phyloP scores from a whole-genome alignment of 2,329 filamentous ascomycete species.

The Nothomitra cinnamomea region DNA sequence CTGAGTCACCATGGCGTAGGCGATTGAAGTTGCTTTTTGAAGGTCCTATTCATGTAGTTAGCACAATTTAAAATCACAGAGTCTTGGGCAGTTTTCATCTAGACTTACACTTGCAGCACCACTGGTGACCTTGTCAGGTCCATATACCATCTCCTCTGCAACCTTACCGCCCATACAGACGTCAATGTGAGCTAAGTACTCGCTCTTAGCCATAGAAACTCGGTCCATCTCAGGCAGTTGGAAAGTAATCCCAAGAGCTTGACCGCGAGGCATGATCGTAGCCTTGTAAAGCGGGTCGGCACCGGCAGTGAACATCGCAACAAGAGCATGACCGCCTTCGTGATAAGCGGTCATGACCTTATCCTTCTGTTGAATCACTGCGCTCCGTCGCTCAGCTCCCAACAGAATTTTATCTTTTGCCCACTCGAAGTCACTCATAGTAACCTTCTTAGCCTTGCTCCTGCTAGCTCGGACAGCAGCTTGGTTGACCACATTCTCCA shows the following conservation, averaged over 20 bases:
- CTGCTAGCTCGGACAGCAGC: conserved; percentile 90
- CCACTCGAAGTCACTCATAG: conserved; percentile 78
- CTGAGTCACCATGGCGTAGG: conserved; percentile 74
- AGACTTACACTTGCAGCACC: conserved; percentile 59
- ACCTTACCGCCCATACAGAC: conserved; percentile 74
- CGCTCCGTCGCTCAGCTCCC: conserved; percentile 81
- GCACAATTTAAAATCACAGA: not conserved
- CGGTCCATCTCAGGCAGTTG: conserved; percentile 84
- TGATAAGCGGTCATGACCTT: conserved; percentile 93
- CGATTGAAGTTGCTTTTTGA: conserved; percentile 59
- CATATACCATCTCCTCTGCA: conserved; percentile 82
- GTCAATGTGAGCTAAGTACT: conserved; percentile 68
- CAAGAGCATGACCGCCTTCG: conserved; percentile 87
- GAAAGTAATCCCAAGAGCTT: conserved; percentile 71
- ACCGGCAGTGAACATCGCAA: conserved; percentile 64
- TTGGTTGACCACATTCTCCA: conserved; percentile 94
- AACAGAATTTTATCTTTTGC: conserved; percentile 97
- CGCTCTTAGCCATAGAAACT: conserved; percentile 70
- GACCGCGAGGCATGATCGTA: conserved; percentile 84
- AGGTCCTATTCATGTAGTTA: conserved; percentile 46
- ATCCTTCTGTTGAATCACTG: conserved; percentile 82
- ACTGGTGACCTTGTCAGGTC: conserved; percentile 77
- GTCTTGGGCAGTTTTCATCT: no score
- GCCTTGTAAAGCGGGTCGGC: conserved; percentile 83
- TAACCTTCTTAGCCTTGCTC: conserved; percentile 58